A percentile compares a stretch with the other conserved stretches of the same genome.
phyloP scores from a whole-genome alignment of 768 basidiomycete species.

The Crassisporium funariophilum region DNA sequence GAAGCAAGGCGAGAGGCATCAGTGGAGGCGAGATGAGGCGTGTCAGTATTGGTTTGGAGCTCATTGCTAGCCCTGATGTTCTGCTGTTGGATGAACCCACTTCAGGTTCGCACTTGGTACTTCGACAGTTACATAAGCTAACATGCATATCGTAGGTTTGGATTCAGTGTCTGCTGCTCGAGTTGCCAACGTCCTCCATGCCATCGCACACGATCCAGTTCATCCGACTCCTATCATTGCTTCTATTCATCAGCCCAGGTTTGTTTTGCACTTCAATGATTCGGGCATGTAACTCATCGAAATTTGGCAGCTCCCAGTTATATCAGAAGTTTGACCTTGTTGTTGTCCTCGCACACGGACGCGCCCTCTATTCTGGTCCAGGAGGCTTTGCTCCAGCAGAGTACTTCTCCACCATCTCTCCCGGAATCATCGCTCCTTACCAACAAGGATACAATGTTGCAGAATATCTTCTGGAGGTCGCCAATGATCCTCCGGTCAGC shows the following conservation, averaged over 20 bases:
- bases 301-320: slow-evolving; percentile 61
- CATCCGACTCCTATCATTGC: slow-evolving; percentile 82
- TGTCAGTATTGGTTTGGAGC: slow-evolving; percentile 88
- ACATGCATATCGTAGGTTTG: slow-evolving; percentile 35
- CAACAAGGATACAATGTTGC: slow-evolving; percentile 89
- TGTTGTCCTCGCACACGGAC: slow-evolving; percentile 76
- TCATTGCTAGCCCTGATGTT: slow-evolving; percentile 83
- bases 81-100: slow-evolving; percentile 89
- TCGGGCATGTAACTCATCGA: neutral
- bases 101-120: slow-evolving; percentile 39
- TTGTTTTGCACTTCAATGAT: slow-evolving; percentile 16
- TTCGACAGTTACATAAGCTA: slow-evolving; percentile 6
- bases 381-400: slow-evolving; percentile 72
- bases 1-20: slow-evolving; percentile 77
- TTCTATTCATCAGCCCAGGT: slow-evolving; percentile 88
- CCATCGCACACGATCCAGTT: slow-evolving; percentile 68
- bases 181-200: slow-evolving; percentile 74
- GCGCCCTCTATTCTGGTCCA: slow-evolving; percentile 75
- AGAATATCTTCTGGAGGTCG: slow-evolving; percentile 89
- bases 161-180: slow-evolving; percentile 88
- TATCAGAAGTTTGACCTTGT: slow-evolving; percentile 87
- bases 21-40: slow-evolving; percentile 91
- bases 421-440: slow-evolving; percentile 48
- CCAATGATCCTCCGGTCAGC: slow-evolving; percentile 59
- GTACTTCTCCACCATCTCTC: slow-evolving; percentile 56